Evolutionary conservation across 495 filamentous ascomycete genomes (phyloP).

Genomic region (Penicillium riverlandense): DNA sequence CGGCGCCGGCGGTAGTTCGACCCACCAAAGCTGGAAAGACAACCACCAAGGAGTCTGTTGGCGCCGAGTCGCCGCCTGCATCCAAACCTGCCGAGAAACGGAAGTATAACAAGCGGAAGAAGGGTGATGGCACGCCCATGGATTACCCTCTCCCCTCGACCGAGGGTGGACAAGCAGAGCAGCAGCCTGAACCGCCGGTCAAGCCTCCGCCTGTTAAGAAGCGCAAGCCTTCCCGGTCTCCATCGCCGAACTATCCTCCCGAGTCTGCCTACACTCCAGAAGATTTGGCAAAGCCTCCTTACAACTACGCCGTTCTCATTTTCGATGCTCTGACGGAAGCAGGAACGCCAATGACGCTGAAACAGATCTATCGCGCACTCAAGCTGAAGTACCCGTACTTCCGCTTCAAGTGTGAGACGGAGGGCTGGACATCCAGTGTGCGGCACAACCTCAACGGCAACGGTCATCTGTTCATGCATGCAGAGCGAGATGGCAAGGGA

Average conservation of each 20-base stretch:
- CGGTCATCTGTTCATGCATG: constrained; percentile 73
- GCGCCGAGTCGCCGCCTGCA: constrained; percentile 46
- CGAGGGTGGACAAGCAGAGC: constrained; percentile 41
- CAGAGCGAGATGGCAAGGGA: constrained; percentile 65
- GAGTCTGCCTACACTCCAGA: constrained; percentile 75
- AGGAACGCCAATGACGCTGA: constrained; percentile 65
- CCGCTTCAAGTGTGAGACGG: constrained; percentile 69
- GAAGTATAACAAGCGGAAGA: constrained; percentile 72
- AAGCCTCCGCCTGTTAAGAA: constrained; percentile 45
- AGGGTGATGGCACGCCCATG: constrained; percentile 41
- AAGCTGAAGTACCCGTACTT: constrained; percentile 86
- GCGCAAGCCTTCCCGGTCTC: constrained; percentile 53
- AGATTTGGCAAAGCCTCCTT: constrained; percentile 73
- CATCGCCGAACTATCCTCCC: constrained; percentile 64
- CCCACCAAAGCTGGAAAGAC: constrained; percentile 49
- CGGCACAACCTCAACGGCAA: constrained; percentile 92
- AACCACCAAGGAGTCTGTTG: constrained; percentile 30
- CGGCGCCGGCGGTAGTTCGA: constrained; percentile 21
- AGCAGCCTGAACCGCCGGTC: constrained; percentile 34
- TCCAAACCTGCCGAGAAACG: constrained; percentile 58
- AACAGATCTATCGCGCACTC: constrained; percentile 89
- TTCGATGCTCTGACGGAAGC: constrained; percentile 80
- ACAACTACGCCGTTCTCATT: constrained; percentile 86
- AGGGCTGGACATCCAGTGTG: constrained; percentile 95
- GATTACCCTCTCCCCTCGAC: constrained; percentile 37